Percentiles rank a stretch among this genome's conserved stretches.
Conservation (phyloP, 78 protist genomes). For the Dictyostelium firmibasis region DNA sequence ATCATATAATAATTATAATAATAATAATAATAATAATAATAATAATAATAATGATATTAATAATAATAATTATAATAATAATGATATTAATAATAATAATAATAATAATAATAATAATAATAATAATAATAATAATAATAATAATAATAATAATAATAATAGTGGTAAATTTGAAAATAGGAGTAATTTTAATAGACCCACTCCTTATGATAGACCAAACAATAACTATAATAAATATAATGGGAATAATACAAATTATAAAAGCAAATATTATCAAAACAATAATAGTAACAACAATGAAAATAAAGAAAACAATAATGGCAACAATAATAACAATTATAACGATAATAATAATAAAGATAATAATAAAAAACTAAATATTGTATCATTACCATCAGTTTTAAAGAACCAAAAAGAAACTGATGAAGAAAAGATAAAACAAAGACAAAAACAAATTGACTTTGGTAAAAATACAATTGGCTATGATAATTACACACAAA, state of each 20-base stretch:
- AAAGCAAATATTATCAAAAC: neutral
- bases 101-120: neutral
- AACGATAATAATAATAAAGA: neutral
- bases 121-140: neutral
- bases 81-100: neutral
- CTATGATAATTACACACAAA: conserved; percentile 43
- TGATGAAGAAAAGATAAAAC: conserved; percentile 69
- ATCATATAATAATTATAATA: neutral
- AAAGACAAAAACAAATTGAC: conserved; percentile 89
- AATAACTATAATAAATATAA: neutral
- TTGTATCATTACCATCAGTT: conserved; percentile 9
- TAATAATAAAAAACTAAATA: neutral
- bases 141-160: neutral
- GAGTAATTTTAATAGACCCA: neutral
- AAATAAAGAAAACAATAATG: neutral
- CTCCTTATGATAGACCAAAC: neutral
- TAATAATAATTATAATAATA: neutral
- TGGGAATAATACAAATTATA: neutral
- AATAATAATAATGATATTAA: neutral
- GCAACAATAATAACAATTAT: neutral
- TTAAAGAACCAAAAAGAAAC: conserved; percentile 60
- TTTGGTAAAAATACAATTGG: conserved; percentile 88
- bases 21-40: neutral
- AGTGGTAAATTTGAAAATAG: neutral
- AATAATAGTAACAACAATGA: neutral